A percentile compares a stretch with the other conserved stretches of the same genome.
Evolutionary conservation across 192 early-diverging fungal genomes (phyloP).

Genomic region (Glomus cerebriforme): DNA sequence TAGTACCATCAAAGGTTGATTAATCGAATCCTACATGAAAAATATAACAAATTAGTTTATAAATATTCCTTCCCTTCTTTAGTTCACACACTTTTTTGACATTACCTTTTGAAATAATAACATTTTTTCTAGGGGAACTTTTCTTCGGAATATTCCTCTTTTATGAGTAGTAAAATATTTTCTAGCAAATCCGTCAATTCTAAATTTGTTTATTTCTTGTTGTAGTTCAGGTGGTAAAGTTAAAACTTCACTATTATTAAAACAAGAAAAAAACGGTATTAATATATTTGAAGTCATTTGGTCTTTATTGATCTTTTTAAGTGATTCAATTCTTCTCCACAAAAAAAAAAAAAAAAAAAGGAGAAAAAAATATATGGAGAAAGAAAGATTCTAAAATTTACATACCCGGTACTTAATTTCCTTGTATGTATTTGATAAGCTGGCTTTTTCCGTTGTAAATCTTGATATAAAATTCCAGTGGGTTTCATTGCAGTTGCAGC

Average conservation of each 20-base stretch:
- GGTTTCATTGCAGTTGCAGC: conserved; percentile 61
- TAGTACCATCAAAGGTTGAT: conserved; percentile 79
- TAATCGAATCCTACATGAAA: conserved; percentile 63
- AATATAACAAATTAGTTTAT: background rate
- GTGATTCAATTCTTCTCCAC: too few relatives aligned
- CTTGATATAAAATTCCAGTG: background rate
- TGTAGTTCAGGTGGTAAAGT: conserved; percentile 60
- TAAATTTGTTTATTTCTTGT: conserved; percentile 76
- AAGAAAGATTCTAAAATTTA: background rate
- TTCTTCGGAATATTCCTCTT: conserved; percentile 79
- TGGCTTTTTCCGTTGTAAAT: background rate
- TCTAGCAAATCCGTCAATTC: conserved; percentile 85
- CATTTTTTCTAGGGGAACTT: conserved; percentile 90
- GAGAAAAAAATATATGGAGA: background rate
- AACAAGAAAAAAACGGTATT: background rate
- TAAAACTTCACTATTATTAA: conserved; percentile 6
- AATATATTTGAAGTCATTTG: background rate
- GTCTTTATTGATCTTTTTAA: background rate
- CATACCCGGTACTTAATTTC: conserved; percentile 9
- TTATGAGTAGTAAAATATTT: conserved; percentile 91
- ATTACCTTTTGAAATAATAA: conserved; percentile 71
- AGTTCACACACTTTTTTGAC: background rate
- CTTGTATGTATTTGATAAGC: background rate
- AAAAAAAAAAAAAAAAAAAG: background rate
- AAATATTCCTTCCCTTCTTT: background rate